phyloP scores from a whole-genome alignment of 106 monocot species.

The Dioscorea alata region DNA sequence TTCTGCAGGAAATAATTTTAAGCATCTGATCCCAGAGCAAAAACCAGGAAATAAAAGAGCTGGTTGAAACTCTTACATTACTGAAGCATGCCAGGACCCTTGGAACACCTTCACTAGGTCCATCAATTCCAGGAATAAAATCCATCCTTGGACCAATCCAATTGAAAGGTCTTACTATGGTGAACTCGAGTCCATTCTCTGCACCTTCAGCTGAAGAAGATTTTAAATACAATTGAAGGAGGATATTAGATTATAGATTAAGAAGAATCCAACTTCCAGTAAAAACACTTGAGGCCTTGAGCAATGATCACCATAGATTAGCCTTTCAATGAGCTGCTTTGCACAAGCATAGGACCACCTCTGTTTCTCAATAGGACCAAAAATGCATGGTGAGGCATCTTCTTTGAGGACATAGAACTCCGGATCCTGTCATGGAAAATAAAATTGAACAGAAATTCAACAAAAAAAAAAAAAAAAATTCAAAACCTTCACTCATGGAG shows the following conservation, averaged over 20 bases:
- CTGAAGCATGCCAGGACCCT: slow-evolving; percentile 76
- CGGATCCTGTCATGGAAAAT: slow-evolving; percentile 32
- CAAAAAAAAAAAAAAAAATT: too few relatives aligned
- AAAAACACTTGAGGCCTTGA: too few relatives aligned
- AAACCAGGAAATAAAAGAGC: background rate
- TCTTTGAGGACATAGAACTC: slow-evolving; percentile 71
- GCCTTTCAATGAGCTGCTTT: slow-evolving; percentile 70
- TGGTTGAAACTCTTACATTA: slow-evolving; percentile 28
- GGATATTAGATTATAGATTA: too few relatives aligned
- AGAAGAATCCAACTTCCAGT: too few relatives aligned
- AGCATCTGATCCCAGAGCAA: background rate
- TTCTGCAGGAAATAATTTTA: slow-evolving; percentile 26
- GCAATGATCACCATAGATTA: slow-evolving; percentile 43
- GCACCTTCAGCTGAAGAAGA: slow-evolving; percentile 54
- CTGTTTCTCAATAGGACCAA: slow-evolving; percentile 73
- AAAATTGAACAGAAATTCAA: too few relatives aligned
- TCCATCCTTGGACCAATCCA: slow-evolving; percentile 84
- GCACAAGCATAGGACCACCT: slow-evolving; percentile 78
- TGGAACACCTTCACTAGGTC: slow-evolving; percentile 75
- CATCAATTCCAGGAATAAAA: slow-evolving; percentile 82
- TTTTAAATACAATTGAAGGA: background rate
- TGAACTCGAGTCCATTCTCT: slow-evolving; percentile 61
- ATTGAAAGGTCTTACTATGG: slow-evolving; percentile 71
- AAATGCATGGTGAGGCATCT: slow-evolving; percentile 66
- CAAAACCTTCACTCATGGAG: too few relatives aligned